Percentiles rank a stretch among this genome's conserved stretches.
Evolutionary conservation across 2,329 filamentous ascomycete species (phyloP).

Genomic region (Botrytis medusae): DNA sequence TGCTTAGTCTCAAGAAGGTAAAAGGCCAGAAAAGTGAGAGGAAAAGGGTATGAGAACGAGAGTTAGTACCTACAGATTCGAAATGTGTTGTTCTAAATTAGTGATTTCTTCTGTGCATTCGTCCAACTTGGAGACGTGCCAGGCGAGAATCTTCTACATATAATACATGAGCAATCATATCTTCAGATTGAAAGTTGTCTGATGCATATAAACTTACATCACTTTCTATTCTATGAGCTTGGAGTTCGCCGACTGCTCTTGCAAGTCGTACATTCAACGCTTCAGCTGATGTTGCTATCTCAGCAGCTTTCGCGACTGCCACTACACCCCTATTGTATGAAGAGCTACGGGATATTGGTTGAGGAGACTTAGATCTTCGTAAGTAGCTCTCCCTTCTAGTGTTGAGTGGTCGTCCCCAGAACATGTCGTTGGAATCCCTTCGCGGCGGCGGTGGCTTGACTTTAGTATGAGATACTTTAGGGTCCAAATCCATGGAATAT

Average conservation of each 20-base stretch:
- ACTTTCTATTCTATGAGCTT: conserved; percentile 58
- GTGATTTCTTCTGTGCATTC: conserved; percentile 58
- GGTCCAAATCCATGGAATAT: conserved; percentile 23
- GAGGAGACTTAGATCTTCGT: conserved; percentile 12
- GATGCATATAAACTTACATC: conserved; percentile 45
- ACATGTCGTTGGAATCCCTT: conserved; percentile 26
- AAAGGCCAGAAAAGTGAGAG: conserved; percentile 30
- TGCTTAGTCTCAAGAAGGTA: conserved; percentile 19
- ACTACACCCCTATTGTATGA: conserved; percentile 7
- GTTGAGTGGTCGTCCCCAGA: conserved; percentile 34
- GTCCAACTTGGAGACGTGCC: conserved; percentile 59
- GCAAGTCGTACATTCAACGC: conserved; percentile 53
- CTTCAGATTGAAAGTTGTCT: background rate
- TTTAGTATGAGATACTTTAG: conserved; percentile 3
- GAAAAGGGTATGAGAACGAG: background rate
- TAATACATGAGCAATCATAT: conserved; percentile 13
- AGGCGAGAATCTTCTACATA: conserved; percentile 57
- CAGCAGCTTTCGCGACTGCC: conserved; percentile 40
- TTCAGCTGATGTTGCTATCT: conserved; percentile 44
- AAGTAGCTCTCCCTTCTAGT: conserved; percentile 27
- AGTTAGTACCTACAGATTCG: conserved; percentile 51
- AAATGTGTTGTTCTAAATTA: conserved; percentile 58
- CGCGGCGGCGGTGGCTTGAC: conserved; percentile 17
- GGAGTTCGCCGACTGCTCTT: conserved; percentile 51
- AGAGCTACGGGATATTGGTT: background rate